Conservation (phyloP, 2,329 filamentous ascomycete species). For the Fusarium humuli region DNA sequence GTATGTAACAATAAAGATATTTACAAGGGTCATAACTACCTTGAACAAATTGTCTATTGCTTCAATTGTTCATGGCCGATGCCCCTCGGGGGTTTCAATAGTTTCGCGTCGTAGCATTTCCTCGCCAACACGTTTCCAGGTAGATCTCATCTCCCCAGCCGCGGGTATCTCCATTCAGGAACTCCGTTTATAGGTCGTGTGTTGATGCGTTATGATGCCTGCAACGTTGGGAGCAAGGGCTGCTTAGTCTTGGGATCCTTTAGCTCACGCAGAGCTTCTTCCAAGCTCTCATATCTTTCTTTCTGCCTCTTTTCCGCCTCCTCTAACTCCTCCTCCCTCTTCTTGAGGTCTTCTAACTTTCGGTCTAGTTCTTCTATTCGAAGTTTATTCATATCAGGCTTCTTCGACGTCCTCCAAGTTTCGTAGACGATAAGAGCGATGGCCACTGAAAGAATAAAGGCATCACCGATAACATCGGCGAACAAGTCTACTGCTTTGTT, state of each 20-base stretch:
- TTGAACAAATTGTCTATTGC: background rate
- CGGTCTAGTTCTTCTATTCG: conserved; percentile 63
- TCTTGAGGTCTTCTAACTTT: conserved; percentile 62
- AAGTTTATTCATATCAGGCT: conserved; percentile 69
- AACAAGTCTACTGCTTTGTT: conserved; percentile 74
- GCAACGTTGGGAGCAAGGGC: conserved; percentile 60
- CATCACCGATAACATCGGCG: conserved; percentile 72
- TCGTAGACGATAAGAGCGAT: conserved; percentile 70
- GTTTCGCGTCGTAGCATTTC: conserved; percentile 1
- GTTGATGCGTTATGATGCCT: conserved; percentile 28
- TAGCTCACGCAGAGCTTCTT: conserved; percentile 63
- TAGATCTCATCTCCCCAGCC: background rate
- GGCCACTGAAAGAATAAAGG: conserved; percentile 71
- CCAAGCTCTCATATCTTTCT: conserved; percentile 63
- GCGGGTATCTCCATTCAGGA: background rate
- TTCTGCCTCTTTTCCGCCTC: conserved; percentile 58
- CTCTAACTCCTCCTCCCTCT: conserved; percentile 62
- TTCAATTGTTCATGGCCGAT: conserved; percentile 1
- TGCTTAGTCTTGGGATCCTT: conserved; percentile 69
- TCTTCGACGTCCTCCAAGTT: conserved; percentile 68
- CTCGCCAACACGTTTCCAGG: background rate
- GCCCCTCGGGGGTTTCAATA: background rate
- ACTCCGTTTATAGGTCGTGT: background rate
- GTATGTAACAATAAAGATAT: conserved; percentile 25
- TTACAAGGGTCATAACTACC: conserved; percentile 1